These are phyloP conservation scores for Penicillium samsonianum DNA, from an alignment of 495 filamentous ascomycete genomes.

Conservation along the genomic window DNA sequence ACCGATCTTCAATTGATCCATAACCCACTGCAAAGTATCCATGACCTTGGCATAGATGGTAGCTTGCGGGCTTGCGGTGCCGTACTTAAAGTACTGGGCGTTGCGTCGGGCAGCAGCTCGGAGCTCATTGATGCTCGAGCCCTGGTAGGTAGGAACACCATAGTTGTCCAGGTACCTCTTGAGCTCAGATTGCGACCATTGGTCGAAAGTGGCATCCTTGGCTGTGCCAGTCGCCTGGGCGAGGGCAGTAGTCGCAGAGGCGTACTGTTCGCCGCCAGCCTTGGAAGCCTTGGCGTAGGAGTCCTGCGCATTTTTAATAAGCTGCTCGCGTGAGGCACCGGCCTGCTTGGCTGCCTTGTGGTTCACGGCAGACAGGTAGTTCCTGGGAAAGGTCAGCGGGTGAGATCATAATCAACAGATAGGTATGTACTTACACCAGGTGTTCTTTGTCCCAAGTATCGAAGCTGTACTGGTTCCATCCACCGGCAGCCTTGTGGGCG, in stretches of 20 bases:
- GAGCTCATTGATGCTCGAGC: constrained; percentile 64
- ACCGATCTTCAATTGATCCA: constrained; percentile 61
- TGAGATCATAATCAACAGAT: background rate
- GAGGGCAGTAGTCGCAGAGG: constrained; percentile 73
- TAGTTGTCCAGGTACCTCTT: constrained; percentile 83
- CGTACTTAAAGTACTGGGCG: constrained; percentile 75
- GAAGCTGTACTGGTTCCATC: constrained; percentile 79
- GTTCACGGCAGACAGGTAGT: constrained; percentile 68
- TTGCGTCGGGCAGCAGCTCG: constrained; percentile 69
- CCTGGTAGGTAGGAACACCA: constrained; percentile 72
- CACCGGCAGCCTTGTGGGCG: constrained; percentile 69
- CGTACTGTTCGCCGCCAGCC: constrained; percentile 65
- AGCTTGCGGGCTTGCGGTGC: constrained; percentile 63
- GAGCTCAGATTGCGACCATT: constrained; percentile 79
- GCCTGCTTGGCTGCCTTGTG: constrained; percentile 66
- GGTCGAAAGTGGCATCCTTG: constrained; percentile 73
- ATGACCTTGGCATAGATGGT: constrained; percentile 66
- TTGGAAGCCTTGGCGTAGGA: constrained; percentile 70
- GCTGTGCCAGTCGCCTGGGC: constrained; percentile 65
- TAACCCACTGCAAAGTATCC: constrained; percentile 60
- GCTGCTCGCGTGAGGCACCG: constrained; percentile 68
- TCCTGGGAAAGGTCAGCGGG: constrained; percentile 42
- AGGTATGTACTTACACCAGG: constrained; percentile 54
- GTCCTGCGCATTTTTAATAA: constrained; percentile 69
- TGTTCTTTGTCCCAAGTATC: constrained; percentile 80